Conservation (phyloP, 163 green algal genomes). For the Scenedesmus sp. region DNA sequence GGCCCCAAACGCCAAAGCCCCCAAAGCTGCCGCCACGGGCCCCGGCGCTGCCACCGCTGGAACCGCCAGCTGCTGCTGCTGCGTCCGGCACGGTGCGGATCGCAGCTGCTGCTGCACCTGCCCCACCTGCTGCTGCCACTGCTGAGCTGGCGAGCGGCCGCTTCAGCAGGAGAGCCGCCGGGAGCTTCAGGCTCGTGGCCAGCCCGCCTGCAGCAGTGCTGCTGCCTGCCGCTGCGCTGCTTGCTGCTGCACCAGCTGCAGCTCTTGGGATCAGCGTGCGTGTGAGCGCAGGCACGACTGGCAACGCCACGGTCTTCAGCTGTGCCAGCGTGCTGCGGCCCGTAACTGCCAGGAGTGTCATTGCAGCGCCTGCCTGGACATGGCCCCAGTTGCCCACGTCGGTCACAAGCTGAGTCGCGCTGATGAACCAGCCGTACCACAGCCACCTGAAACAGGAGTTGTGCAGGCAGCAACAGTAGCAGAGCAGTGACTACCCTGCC, state of each 20-base stretch:
- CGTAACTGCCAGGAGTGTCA: slow-evolving; percentile 48
- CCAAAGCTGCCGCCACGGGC: background rate
- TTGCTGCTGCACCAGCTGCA: slow-evolving; percentile 22
- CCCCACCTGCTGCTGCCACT: slow-evolving; percentile 32
- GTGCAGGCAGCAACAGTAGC: background rate
- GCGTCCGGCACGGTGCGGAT: background rate
- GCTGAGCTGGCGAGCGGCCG: slow-evolving; percentile 40
- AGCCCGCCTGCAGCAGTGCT: background rate
- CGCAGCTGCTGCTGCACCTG: slow-evolving; percentile 31
- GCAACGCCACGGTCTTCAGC: slow-evolving; percentile 32
- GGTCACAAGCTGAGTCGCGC: slow-evolving; percentile 47
- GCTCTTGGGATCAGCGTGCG: background rate
- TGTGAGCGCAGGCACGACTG: slow-evolving; percentile 7
- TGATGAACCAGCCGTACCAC: slow-evolving; percentile 53
- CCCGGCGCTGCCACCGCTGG: background rate
- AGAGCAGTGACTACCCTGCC: background rate
- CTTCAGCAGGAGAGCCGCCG: slow-evolving; percentile 37
- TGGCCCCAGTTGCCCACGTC: slow-evolving; percentile 57
- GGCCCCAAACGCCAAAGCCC: background rate
- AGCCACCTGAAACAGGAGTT: background rate
- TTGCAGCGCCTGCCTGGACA: slow-evolving; percentile 51
- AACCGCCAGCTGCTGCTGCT: background rate
- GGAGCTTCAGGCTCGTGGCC: slow-evolving; percentile 25
- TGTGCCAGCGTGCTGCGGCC: slow-evolving; percentile 44
- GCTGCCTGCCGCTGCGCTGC: background rate